phyloP scores from a whole-genome alignment of 805 yeast genomes.

The Ogataea chonburiensis region DNA sequence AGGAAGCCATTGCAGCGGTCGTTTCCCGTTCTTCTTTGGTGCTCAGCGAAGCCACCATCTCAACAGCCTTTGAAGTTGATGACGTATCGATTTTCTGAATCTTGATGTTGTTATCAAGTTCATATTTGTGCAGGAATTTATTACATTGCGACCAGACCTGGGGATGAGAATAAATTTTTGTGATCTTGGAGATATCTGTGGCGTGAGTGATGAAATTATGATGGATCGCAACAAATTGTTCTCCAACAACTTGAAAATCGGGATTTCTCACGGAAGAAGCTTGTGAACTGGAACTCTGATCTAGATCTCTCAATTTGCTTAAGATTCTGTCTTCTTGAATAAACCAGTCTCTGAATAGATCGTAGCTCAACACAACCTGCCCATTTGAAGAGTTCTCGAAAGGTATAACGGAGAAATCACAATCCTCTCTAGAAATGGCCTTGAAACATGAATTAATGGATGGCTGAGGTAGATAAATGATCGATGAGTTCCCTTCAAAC shows the following conservation, averaged over 20 bases:
- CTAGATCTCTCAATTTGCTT: constrained; percentile 13
- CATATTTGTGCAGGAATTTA: constrained; percentile 46
- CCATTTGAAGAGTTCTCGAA: constrained; percentile 95
- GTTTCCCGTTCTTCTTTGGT: constrained; percentile 34
- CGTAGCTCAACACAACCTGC: constrained; percentile 83
- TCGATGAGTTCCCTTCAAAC: constrained; percentile 15
- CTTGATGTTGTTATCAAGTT: constrained; percentile 32
- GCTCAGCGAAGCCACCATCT: constrained; percentile 45
- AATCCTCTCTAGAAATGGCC: constrained; percentile 40
- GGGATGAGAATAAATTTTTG: constrained; percentile 82
- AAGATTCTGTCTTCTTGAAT: constrained; percentile 20
- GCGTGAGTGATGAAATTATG: constrained; percentile 66
- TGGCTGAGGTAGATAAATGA: constrained; percentile 37
- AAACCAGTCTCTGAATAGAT: constrained; percentile 70
- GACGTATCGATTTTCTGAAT: constrained; percentile 59
- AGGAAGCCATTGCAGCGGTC: constrained; percentile 72
- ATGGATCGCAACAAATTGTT: constrained; percentile 77
- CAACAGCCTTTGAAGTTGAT: constrained; percentile 87
- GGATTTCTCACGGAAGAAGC: constrained; percentile 26
- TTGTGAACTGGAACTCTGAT: constrained; percentile 14
- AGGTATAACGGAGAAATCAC: constrained; percentile 80
- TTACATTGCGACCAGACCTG: constrained; percentile 96
- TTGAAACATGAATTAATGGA: constrained; percentile 64
- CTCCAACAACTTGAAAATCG: constrained; percentile 59
- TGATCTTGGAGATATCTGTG: constrained; percentile 43